Percentiles rank a stretch among this genome's conserved stretches.
Evolutionary conservation across 129 eudicot genomes (phyloP).

Genomic region (Logfia minima): DNA sequence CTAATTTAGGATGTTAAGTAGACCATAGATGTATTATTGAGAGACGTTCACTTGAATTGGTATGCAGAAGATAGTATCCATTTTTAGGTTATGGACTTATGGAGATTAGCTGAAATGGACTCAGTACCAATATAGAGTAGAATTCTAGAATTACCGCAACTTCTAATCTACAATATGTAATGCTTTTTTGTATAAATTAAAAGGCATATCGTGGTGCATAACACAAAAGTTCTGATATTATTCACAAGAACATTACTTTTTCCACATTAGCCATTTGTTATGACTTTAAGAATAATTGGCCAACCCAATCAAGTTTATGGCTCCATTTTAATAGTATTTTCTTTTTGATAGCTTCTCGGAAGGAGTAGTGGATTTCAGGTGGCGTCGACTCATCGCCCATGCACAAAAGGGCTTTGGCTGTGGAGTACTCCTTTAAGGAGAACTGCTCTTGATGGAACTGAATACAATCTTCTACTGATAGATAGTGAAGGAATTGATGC

Average conservation of each 20-base stretch:
- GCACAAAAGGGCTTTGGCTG: conserved; percentile 99
- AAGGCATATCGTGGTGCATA: neutral
- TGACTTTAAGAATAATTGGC: neutral
- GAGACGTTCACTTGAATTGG: neutral
- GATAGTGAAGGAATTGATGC: conserved; percentile 99
- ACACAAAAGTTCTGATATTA: neutral
- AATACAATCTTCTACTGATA: conserved; percentile 80
- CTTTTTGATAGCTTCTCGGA: conserved; percentile 76
- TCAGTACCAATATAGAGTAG: neutral
- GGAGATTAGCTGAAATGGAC: neutral
- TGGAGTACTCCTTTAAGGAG: conserved; percentile 98
- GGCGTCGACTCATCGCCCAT: conserved; percentile 94
- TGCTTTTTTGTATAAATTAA: neutral
- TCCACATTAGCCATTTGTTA: neutral
- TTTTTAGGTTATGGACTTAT: neutral
- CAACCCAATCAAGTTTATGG: conserved; percentile 1
- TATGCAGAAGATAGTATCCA: neutral
- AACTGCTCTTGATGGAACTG: conserved; percentile 98
- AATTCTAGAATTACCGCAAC: neutral
- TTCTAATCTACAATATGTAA: neutral
- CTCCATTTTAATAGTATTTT: conserved; percentile 11
- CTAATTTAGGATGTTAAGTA: too few species aligned
- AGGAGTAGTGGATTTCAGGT: conserved; percentile 97
- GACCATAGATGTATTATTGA: neutral
- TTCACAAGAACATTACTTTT: neutral